phyloP scores from a whole-genome alignment of 2,329 filamentous ascomycete genomes.

The Claviceps digitariae region DNA sequence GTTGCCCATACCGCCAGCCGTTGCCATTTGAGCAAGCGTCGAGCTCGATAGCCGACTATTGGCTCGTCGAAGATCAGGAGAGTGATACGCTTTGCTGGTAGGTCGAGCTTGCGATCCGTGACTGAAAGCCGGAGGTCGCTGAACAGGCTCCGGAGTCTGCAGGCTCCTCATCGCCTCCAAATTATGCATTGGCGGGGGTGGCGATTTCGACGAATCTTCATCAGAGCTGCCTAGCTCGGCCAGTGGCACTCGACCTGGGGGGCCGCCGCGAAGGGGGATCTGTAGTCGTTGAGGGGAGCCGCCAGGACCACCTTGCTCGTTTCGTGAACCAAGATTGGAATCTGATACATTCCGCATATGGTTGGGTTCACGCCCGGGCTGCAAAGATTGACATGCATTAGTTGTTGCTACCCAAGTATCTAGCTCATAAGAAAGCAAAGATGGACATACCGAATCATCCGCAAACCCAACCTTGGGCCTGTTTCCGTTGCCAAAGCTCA shows the following conservation, averaged over 20 bases:
- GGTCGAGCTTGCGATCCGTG: slow-evolving; percentile 63
- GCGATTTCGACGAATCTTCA: slow-evolving; percentile 31
- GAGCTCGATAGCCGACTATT: slow-evolving; percentile 73
- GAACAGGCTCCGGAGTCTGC: slow-evolving; percentile 62
- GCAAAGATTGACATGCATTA: slow-evolving; percentile 14
- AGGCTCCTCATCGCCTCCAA: slow-evolving; percentile 41
- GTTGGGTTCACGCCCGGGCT: slow-evolving; percentile 18
- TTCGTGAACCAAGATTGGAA: slow-evolving; percentile 17
- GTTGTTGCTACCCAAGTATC: not conserved
- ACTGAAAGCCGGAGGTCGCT: slow-evolving; percentile 63
- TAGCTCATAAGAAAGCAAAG: not conserved
- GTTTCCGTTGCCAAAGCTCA: slow-evolving; percentile 33
- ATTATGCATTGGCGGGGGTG: slow-evolving; percentile 30
- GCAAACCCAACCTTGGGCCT: slow-evolving; percentile 42
- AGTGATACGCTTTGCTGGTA: slow-evolving; percentile 52
- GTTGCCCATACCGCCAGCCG: slow-evolving; percentile 44
- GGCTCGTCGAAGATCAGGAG: slow-evolving; percentile 64
- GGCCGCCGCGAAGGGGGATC: slow-evolving; percentile 24
- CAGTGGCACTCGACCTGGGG: slow-evolving; percentile 30
- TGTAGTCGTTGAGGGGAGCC: slow-evolving; percentile 22
- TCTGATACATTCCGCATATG: slow-evolving; percentile 38
- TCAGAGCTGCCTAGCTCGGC: slow-evolving; percentile 44
- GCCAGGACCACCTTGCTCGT: slow-evolving; percentile 12
- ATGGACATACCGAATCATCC: slow-evolving; percentile 26
- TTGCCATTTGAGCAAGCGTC: slow-evolving; percentile 68